Evolutionary conservation across 2,329 filamentous ascomycete species (phyloP), one percentile per base, ranked within the genome.

Genomic region (Keithomyces neogunnii): DNA sequence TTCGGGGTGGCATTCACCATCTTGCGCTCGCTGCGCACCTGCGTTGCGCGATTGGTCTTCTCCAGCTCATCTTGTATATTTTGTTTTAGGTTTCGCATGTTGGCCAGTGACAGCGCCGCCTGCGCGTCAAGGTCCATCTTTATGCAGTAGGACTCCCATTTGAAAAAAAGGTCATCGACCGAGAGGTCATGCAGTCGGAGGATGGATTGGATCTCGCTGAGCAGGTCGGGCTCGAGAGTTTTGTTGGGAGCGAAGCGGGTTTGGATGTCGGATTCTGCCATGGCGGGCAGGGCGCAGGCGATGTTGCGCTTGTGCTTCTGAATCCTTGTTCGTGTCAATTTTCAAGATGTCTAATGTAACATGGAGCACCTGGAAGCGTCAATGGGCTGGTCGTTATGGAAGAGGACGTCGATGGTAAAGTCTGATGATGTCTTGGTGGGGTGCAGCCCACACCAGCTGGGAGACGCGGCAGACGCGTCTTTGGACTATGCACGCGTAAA

Each of bases 111-210:
- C 8, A 71, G 52, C 55, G 88, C 71, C 5, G 33, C 32, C 55
- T 84, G 84, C 52, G 89, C 86, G 51, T 95, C 89, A 46, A 82
- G 73, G 29, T 91, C 89, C 84, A 97, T 90, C 69, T 92, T 95
- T 66, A 99, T 86, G 68, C 88, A 91, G 75, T 96, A 97, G 0
- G 90, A 92, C 69, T 99, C 93, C 93, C 93, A 99, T 77, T 97
- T 97, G 81, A 89, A 96, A 69, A 89, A 96, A 30, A 97, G 76
- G 65, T 97, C 93, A 66, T 97, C 85, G 35, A 84, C 77, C 13
- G 84, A 81, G 54, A 97, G 79, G 46, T 82, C 83, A 70, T 96
- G 89, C 54, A 97, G 76, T 50, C 85, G 84, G 72, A 93, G 80
- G 65, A 96, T 95, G 53, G 89, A 95, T 64, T 86, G 80, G 58